Percentiles rank a stretch among this genome's conserved stretches.
These are phyloP conservation scores for Potentilla sterilis DNA, from an alignment of 306 rosid species.

Conservation along the genomic window DNA sequence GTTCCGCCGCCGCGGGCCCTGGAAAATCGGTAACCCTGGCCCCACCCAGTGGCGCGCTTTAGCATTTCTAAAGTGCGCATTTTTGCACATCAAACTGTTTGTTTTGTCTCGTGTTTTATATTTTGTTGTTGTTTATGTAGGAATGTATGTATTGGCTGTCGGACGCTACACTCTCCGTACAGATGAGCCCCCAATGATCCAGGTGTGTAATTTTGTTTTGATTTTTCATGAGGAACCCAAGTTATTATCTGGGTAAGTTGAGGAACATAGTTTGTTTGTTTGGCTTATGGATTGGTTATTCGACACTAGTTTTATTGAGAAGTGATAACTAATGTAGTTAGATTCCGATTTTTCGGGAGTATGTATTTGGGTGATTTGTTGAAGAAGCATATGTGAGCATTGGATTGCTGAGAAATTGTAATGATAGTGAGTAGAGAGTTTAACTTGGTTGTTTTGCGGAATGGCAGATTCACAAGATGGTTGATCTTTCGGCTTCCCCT, in stretches of 20 bases:
- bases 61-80: too few relatives aligned
- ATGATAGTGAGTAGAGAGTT: background rate
- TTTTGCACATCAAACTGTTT: too few relatives aligned
- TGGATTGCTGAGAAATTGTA: background rate
- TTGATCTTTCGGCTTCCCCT: constrained; percentile 73
- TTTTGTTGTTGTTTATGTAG: constrained; percentile 12
- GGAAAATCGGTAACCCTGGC: constrained; percentile 26
- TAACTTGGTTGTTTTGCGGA: background rate
- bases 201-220: constrained; percentile 34
- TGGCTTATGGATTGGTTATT: background rate
- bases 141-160: constrained; percentile 87
- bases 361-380: too few relatives aligned
- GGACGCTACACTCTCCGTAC: constrained; percentile 51
- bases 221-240: background rate
- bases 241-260: background rate
- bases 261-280: background rate
- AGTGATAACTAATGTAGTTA: background rate
- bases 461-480: constrained; percentile 82
- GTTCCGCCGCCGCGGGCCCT: constrained; percentile 42
- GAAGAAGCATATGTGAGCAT: background rate
- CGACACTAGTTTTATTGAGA: background rate
- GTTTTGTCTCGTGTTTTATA: too few relatives aligned
- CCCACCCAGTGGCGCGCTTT: too few relatives aligned
- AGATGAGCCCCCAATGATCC: constrained; percentile 48
- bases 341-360: background rate